Base-by-base conservation (phyloP, 495 filamentous ascomycete species). In the Cryomyces antarcticus region DNA sequence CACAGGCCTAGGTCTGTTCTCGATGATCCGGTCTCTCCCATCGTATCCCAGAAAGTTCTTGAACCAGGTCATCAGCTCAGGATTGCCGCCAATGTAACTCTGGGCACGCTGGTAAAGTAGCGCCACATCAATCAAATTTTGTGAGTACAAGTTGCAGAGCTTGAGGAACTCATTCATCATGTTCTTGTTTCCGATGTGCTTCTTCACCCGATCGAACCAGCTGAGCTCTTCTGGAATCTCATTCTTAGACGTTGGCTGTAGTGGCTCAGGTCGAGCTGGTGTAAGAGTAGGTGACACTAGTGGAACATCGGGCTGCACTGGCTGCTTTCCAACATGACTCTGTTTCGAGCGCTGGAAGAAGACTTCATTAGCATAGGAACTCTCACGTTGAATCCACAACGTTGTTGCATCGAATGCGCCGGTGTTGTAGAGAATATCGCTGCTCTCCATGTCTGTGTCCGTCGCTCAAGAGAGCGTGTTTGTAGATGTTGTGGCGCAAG, bases 161-260 rank as follows among this genome's bases (percentile, higher is more conserved):
- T 96, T 96, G 46, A 96, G 63, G 59, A 96, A 96, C 52, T 99
- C 92, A 48, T 77, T 85, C 65, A 84, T 89, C 9, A 76, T 80
- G 43, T 80, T 78, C 54, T 93, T 82, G 56, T 96, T 96, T 34
- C 75, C 74, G 46, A 99, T 82, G 58, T 77, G 87, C 59, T 99
- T 99, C 70, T 93, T 95, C 38, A 89, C 85, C 10, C 85, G 75
- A 39, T 99, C 92, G 46, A 99, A 99, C 59, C 95, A 94, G 1
- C 77, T 75, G 29, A 95, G 64, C 50, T 95, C 86, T 37, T 96
- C 92, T 30, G 63, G 60, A 1, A 64, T 66, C 6, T 75, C 69
- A 30, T 63, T 62, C 17, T 78, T 69, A 17, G 75, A 70, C 0
- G 73, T 75, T 1, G 88, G 84, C 7, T 77, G 73, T 13, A 96